Percentiles rank a stretch among this genome's conserved stretches.
Conservation (phyloP, 306 rosid species). For the Quercus variabilis region DNA sequence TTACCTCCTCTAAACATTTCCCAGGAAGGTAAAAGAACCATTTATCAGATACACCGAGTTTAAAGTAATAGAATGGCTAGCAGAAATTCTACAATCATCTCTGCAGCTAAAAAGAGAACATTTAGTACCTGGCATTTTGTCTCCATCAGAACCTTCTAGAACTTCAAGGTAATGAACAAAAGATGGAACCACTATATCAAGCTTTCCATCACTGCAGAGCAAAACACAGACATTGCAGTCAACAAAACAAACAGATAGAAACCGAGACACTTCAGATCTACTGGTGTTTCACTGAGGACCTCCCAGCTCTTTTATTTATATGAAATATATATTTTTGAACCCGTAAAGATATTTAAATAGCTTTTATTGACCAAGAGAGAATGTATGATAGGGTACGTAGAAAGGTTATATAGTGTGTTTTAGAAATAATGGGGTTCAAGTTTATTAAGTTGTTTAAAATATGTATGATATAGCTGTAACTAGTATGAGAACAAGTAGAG, state of each 20-base stretch:
- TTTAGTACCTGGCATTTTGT: slow-evolving; percentile 81
- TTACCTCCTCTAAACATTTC: not conserved
- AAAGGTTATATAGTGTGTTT: too few relatives aligned
- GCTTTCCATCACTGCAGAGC: slow-evolving; percentile 89
- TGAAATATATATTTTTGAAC: too few relatives aligned
- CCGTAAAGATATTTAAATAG: too few relatives aligned
- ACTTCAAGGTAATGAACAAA: slow-evolving; percentile 98
- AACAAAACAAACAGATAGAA: not conserved
- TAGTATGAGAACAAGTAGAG: too few relatives aligned
- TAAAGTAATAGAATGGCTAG: not conserved
- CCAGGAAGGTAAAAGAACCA: not conserved
- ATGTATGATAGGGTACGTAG: too few relatives aligned
- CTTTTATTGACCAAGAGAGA: too few relatives aligned
- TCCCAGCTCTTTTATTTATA: too few relatives aligned
- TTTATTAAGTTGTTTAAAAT: too few relatives aligned
- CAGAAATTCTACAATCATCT: not conserved
- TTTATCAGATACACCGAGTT: not conserved
- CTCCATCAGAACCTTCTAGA: slow-evolving; percentile 96
- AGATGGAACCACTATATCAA: slow-evolving; percentile 90
- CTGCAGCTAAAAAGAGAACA: not conserved
- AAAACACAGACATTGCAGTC: slow-evolving; percentile 4
- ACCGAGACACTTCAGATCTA: not conserved
- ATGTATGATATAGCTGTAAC: too few relatives aligned
- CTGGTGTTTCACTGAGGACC: not conserved
- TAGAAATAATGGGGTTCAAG: too few relatives aligned